Percentiles rank a stretch among this genome's conserved stretches.
phyloP scores from a whole-genome alignment of 805 yeast species.

The Peterozyma xylosa region DNA sequence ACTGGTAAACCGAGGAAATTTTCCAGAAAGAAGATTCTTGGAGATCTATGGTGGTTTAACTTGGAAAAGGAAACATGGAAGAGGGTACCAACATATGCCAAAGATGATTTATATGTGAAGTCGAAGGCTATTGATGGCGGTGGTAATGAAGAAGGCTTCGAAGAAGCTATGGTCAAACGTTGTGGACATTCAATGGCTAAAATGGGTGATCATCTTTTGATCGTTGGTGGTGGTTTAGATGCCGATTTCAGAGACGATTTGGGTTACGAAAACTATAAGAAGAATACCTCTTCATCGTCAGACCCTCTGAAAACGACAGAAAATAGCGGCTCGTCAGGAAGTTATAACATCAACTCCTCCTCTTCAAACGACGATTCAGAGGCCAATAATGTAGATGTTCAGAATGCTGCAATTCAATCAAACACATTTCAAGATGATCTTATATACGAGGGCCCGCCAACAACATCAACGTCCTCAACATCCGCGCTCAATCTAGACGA shows the following conservation, averaged over 20 bases:
- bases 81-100: constrained; percentile 3
- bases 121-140: background rate
- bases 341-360: background rate
- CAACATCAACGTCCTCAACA: background rate
- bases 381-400: constrained; percentile 2
- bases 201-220: constrained; percentile 1
- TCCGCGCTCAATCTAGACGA: no score
- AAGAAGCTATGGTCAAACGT: constrained; percentile 6
- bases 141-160: background rate
- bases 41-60: constrained; percentile 47
- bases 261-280: constrained; percentile 4
- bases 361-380: constrained; percentile 2
- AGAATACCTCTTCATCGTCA: constrained; percentile 3
- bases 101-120: background rate
- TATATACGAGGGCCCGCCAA: background rate
- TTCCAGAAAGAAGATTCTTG: constrained; percentile 22
- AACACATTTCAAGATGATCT: background rate
- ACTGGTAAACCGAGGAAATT: constrained; percentile 12
- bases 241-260: constrained; percentile 6
- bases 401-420: constrained; percentile 2
- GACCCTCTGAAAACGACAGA: constrained; percentile 1
- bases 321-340: background rate
- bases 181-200: constrained; percentile 7
- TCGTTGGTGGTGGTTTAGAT: constrained; percentile 8
- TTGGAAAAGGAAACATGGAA: constrained; percentile 35